Evolutionary conservation across 2,329 filamentous ascomycete genomes (phyloP), one percentile per base, ranked within the genome.

Genomic region (Ophiognomonia clavigignenti-juglandacearum): DNA sequence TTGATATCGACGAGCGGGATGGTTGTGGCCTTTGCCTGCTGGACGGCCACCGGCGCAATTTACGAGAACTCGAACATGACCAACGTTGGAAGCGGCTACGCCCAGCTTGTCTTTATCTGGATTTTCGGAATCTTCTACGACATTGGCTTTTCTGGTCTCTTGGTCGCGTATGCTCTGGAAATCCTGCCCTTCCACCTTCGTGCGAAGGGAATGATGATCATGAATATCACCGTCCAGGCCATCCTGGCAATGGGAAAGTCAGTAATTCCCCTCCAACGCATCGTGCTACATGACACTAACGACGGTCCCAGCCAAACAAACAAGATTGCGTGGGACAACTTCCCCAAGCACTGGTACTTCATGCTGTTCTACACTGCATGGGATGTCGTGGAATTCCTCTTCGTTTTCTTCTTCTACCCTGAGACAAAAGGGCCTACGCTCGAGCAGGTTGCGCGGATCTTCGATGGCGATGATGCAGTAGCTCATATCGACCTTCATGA

Each of bases 361-460:
- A 83, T 81, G 71, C 70, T 83, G 38, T 81, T 83, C 65, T 85
- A 84, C 64, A 79, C 78, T 19, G 61, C 80, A 46, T 84, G 80
- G 80, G 76, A 83, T 59, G 67, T 74, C 39, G 62, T 74, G 57
- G 78, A 84, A 62, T 66, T 83, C 38, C 52, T 77, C 39, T 82
- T 84, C 55, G 79, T 85, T 29, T 83, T 74, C 64, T 80, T 81
- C 68, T 75, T 84, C 62, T 84, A 82, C 61, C 74, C 84, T 47
- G 84, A 88, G 68, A 88, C 84, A 16, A 81, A 79, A 57, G 83
- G 83, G 4, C 80, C 82, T 0, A 86, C 83, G 2, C 78, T 88
- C 1, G 84, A 87, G 61, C 82, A 86, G 60, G 75, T 86, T 52
- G 79, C 83, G 39, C 77, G 78, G 57, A 85, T 87, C 61, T 87